Conservation (phyloP, 2,329 filamentous ascomycete genomes). For the Thielaviopsis cerberus region DNA sequence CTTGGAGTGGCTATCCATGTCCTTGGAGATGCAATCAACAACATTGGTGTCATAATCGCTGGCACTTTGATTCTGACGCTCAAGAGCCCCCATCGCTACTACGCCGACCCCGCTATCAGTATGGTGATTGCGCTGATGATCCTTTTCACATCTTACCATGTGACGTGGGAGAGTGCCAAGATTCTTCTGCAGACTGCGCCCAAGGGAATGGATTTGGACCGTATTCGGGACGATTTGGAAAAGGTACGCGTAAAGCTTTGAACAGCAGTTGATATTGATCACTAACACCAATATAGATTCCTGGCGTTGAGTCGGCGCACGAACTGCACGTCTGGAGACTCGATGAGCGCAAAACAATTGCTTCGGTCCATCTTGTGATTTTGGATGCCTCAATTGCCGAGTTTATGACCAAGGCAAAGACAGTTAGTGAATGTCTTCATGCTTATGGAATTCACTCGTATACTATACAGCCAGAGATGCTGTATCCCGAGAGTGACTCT, state of each 20-base stretch:
- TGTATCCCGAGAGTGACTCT: neutral
- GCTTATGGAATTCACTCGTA: constrained; percentile 55
- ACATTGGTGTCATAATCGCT: constrained; percentile 54
- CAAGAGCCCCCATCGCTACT: constrained; percentile 39
- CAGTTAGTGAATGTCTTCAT: constrained; percentile 50
- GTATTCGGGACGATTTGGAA: constrained; percentile 52
- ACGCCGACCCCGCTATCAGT: constrained; percentile 52
- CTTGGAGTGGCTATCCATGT: constrained; percentile 54
- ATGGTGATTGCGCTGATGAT: constrained; percentile 59
- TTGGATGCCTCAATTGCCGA: constrained; percentile 33
- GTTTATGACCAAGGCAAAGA: constrained; percentile 43
- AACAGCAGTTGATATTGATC: constrained; percentile 7
- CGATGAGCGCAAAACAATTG: constrained; percentile 50
- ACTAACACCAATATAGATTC: constrained; percentile 28
- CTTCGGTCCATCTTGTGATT: constrained; percentile 50
- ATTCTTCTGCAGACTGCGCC: constrained; percentile 54
- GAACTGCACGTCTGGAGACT: constrained; percentile 60
- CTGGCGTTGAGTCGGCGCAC: constrained; percentile 47
- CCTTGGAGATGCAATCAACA: constrained; percentile 55
- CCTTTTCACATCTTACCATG: constrained; percentile 40
- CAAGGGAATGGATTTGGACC: constrained; percentile 35
- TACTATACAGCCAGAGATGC: constrained; percentile 48
- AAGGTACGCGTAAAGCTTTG: constrained; percentile 23
- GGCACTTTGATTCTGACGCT: constrained; percentile 51
- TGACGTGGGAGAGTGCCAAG: constrained; percentile 41